phyloP scores from a whole-genome alignment of 1,284 basidiomycete species.

The Marasmius fiardii region DNA sequence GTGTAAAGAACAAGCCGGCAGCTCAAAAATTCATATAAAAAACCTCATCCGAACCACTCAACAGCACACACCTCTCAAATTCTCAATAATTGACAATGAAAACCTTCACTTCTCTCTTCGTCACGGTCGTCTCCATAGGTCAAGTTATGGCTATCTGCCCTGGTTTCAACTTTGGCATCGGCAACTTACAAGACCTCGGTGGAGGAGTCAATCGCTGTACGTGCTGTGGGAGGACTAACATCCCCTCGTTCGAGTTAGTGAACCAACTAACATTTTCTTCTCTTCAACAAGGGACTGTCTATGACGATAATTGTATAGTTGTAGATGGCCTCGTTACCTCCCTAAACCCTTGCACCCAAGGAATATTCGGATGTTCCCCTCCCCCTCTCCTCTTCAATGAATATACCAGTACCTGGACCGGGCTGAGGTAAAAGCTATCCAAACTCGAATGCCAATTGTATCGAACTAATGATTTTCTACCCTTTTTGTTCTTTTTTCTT shows the following conservation, averaged over 20 bases:
- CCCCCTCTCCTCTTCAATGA: conserved; percentile 22
- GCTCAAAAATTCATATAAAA: no score
- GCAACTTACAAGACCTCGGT: conserved; percentile 18
- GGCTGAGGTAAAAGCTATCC: conserved; percentile 19
- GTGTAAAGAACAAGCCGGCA: no score
- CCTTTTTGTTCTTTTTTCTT: no score
- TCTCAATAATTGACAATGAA: no score
- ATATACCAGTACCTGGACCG: conserved; percentile 21
- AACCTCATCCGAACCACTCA: no score
- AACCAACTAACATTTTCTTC: neutral
- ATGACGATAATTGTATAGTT: conserved; percentile 19
- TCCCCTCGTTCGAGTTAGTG: no score
- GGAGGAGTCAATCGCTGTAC: conserved; percentile 20
- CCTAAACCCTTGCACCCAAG: conserved; percentile 24
- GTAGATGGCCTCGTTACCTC: conserved; percentile 25
- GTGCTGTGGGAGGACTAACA: no score
- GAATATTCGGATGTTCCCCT: conserved; percentile 26
- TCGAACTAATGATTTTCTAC: neutral
- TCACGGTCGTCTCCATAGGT: no score
- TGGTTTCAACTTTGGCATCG: conserved; percentile 24
- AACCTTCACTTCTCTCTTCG: no score
- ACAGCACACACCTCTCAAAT: no score
- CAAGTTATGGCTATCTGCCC: conserved; percentile 24
- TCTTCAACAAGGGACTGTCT: conserved; percentile 22
- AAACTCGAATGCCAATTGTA: no score